A percentile compares a stretch with the other conserved stretches of the same genome.
Conservation (phyloP, 371 early-diverging fungal genomes). For the Saksenaea vasiformis region DNA sequence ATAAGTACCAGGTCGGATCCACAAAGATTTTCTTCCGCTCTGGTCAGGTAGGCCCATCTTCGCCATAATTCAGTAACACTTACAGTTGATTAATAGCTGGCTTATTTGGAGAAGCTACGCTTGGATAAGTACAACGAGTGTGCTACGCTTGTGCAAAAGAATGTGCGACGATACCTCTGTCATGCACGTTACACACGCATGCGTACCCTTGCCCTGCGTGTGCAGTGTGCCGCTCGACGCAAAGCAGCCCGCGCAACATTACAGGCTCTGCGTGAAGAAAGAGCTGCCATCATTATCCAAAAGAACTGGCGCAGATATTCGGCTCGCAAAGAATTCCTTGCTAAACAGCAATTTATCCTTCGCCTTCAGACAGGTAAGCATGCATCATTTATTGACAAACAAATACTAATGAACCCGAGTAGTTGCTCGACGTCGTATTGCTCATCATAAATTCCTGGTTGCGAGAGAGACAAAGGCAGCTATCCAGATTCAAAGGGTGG, state of each 20-base stretch:
- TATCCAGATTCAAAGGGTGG: slow-evolving; percentile 67
- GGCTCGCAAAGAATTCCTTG: slow-evolving; percentile 59
- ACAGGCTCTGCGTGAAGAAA: slow-evolving; percentile 57
- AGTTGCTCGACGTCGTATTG: slow-evolving; percentile 55
- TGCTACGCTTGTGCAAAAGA: slow-evolving; percentile 88
- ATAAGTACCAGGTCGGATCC: slow-evolving; percentile 91
- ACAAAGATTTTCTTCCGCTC: slow-evolving; percentile 98
- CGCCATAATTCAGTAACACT: no score
- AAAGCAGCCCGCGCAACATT: slow-evolving; percentile 56
- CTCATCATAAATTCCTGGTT: slow-evolving; percentile 43
- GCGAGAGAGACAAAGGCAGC: slow-evolving; percentile 69
- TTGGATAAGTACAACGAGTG: slow-evolving; percentile 76
- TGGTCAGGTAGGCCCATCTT: slow-evolving; percentile 53
- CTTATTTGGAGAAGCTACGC: slow-evolving; percentile 88
- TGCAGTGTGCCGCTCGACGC: slow-evolving; percentile 68
- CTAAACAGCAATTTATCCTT: slow-evolving; percentile 29
- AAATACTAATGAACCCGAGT: slow-evolving; percentile 14
- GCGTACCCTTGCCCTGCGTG: slow-evolving; percentile 49
- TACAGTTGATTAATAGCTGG: slow-evolving; percentile 51
- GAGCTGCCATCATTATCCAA: slow-evolving; percentile 80
- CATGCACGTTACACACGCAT: slow-evolving; percentile 65
- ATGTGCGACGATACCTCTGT: slow-evolving; percentile 75
- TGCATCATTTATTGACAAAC: slow-evolving; percentile 29
- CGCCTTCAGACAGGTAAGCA: slow-evolving; percentile 43
- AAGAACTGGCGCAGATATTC: slow-evolving; percentile 63